Percentiles rank a stretch among this genome's conserved stretches.
These are phyloP conservation scores for Acer saccharum DNA, from an alignment of 345 rosid genomes.

Conservation along the genomic window DNA sequence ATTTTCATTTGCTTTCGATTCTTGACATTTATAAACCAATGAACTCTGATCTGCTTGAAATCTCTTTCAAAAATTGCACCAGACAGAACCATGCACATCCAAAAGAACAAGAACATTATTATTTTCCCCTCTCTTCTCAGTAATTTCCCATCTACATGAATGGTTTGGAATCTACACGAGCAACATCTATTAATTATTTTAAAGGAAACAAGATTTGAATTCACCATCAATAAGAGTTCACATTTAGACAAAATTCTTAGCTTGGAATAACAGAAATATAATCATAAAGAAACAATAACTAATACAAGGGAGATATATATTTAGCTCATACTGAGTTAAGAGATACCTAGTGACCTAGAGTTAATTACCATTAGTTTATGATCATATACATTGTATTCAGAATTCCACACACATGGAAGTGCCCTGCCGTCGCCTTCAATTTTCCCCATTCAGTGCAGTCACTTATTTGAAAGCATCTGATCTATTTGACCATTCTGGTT, in stretches of 20 bases:
- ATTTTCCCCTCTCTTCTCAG: background rate
- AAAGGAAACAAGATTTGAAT: background rate
- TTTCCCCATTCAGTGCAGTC: conserved; percentile 18
- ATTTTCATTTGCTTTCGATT: background rate
- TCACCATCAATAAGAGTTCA: background rate
- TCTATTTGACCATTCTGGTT: conserved; percentile 77
- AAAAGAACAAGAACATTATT: background rate
- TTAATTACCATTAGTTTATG: background rate
- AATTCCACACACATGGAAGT: background rate
- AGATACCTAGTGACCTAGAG: background rate
- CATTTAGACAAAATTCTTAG: background rate
- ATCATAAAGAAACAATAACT: background rate
- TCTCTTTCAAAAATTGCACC: background rate
- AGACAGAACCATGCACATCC: background rate
- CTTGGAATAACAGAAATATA: background rate
- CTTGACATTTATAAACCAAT: background rate
- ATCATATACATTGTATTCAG: background rate
- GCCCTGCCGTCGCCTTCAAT: background rate
- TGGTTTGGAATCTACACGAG: background rate
- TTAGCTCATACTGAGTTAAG: background rate
- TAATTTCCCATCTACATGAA: background rate
- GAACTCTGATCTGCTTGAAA: background rate
- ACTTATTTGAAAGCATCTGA: conserved; percentile 62
- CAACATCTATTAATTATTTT: background rate
- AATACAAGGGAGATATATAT: background rate